Percentiles rank a stretch among this genome's conserved stretches.
Evolutionary conservation across 2,329 filamentous ascomycete genomes (phyloP).

Genomic region (Trichocomaceae sp.): DNA sequence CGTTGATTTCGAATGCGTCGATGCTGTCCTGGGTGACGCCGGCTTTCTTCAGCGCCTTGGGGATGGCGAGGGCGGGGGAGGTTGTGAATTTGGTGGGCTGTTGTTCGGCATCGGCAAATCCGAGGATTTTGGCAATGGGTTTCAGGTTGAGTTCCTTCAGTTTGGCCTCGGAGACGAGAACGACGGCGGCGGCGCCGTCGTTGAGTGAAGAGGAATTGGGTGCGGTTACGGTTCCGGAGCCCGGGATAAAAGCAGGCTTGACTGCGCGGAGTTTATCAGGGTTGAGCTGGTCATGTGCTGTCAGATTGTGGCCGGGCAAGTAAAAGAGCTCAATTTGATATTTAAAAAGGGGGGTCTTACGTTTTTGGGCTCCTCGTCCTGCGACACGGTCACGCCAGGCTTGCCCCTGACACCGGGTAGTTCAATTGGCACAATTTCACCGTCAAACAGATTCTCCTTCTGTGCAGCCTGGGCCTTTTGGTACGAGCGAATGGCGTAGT

Average conservation of each 20-base stretch:
- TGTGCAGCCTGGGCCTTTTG: constrained; percentile 85
- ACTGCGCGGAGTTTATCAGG: constrained; percentile 75
- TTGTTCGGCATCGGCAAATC: constrained; percentile 92
- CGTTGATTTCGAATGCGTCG: constrained; percentile 98
- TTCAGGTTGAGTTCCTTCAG: constrained; percentile 86
- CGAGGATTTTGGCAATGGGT: constrained; percentile 91
- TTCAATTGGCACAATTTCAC: constrained; percentile 85
- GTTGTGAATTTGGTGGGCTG: constrained; percentile 94
- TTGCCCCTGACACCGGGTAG: constrained; percentile 85
- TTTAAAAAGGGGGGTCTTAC: constrained; percentile 34
- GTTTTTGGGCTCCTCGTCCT: constrained; percentile 96
- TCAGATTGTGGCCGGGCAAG: not conserved
- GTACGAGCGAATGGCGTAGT: constrained; percentile 92
- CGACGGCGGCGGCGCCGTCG: constrained; percentile 85
- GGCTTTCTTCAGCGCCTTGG: constrained; percentile 95
- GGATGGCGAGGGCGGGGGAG: constrained; percentile 85
- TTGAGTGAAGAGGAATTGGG: constrained; percentile 96
- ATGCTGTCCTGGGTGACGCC: constrained; percentile 69
- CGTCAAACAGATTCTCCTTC: constrained; percentile 70
- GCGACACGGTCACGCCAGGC: constrained; percentile 69
- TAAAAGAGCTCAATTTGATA: no score
- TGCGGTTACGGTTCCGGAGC: constrained; percentile 78
- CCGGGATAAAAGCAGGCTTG: constrained; percentile 73
- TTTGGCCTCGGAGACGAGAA: constrained; percentile 90
- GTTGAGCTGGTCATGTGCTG: constrained; percentile 50